phyloP scores from a whole-genome alignment of 140 eudicot species.

The Oenanthe javanica region DNA sequence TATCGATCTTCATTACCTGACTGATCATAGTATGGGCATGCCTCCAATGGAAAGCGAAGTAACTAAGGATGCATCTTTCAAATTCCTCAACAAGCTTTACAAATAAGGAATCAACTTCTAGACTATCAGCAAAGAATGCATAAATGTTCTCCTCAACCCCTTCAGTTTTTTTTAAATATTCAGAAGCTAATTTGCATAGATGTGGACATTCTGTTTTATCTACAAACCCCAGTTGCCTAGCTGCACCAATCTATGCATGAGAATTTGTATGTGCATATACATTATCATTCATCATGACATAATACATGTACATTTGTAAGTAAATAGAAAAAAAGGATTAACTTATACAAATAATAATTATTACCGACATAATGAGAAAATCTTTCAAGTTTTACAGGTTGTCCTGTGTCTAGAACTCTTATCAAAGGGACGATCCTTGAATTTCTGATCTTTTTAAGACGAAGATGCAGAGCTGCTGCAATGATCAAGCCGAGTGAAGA shows the following conservation, averaged over 20 bases:
- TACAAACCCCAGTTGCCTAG: constrained; percentile 73
- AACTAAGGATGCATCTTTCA: constrained; percentile 89
- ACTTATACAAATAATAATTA: constrained; percentile 8
- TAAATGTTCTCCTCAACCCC: constrained; percentile 84
- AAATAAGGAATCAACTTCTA: constrained; percentile 72
- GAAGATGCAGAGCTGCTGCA: constrained; percentile 58
- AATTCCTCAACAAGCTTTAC: constrained; percentile 89
- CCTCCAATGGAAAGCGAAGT: constrained; percentile 94
- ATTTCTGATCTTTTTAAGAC: constrained; percentile 36
- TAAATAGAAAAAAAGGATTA: background rate
- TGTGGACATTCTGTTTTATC: constrained; percentile 58
- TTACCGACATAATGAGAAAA: constrained; percentile 95
- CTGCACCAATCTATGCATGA: constrained; percentile 30
- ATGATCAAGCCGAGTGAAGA: constrained; percentile 65
- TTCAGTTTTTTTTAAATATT: constrained; percentile 57
- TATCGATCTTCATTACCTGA: constrained; percentile 46
- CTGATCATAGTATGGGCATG: constrained; percentile 62
- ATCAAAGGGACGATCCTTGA: constrained; percentile 52
- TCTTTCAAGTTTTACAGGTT: constrained; percentile 53
- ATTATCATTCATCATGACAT: background rate
- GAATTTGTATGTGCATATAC: background rate
- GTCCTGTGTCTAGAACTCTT: constrained; percentile 45
- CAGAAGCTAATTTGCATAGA: constrained; percentile 53
- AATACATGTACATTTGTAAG: background rate
- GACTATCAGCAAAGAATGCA: constrained; percentile 53